phyloP scores from a whole-genome alignment of 1,284 basidiomycete species.

The Tilletia indica region DNA sequence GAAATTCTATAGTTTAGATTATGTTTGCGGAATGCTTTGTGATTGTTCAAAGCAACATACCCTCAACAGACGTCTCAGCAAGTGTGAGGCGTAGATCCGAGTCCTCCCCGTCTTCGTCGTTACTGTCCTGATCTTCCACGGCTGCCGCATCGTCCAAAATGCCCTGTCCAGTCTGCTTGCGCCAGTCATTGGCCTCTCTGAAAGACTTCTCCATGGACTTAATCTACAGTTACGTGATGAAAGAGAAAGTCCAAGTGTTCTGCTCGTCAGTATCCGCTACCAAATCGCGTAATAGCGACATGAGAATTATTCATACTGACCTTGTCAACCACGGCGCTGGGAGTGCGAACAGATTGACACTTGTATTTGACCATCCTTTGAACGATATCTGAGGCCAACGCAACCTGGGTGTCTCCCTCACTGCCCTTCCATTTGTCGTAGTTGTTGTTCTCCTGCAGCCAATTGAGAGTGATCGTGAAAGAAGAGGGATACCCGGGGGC shows the following conservation, averaged over 20 bases:
- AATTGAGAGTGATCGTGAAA: background rate
- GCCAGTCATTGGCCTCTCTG: background rate
- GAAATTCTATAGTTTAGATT: too few species aligned
- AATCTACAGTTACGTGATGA: background rate
- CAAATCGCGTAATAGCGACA: too few species aligned
- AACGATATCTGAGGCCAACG: background rate
- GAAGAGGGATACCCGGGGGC: background rate
- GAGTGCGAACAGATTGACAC: background rate
- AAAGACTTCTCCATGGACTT: conserved; percentile 4
- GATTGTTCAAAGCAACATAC: too few species aligned
- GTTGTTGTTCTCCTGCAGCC: background rate
- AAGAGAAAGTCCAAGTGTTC: too few species aligned
- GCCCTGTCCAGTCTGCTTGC: background rate
- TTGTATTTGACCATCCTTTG: background rate
- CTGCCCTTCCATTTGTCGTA: background rate
- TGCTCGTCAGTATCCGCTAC: background rate
- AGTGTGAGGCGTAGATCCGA: background rate
- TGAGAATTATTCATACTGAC: background rate
- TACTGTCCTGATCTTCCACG: background rate
- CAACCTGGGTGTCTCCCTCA: background rate
- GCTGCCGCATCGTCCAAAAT: conserved; percentile 1
- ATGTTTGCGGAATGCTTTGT: too few species aligned
- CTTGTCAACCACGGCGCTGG: background rate
- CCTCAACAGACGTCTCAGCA: too few species aligned
- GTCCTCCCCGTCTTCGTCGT: background rate